These are phyloP conservation scores for Hura crepitans DNA, from an alignment of 441 rosid genomes.

Conservation along the genomic window DNA sequence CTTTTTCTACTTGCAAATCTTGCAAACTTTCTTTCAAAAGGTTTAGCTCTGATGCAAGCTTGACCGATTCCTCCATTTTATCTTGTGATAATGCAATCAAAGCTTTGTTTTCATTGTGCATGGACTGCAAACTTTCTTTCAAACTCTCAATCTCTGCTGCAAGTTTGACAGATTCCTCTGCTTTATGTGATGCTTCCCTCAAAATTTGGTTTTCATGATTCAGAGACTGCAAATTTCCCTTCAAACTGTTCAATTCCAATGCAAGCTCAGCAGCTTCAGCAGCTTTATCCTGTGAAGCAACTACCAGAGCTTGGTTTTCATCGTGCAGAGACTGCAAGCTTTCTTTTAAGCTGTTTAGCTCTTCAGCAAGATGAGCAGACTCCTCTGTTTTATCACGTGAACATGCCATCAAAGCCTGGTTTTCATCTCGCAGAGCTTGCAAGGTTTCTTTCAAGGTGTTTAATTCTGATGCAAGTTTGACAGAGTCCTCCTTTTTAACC, in stretches of 20 bases:
- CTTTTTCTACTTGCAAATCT: slow-evolving; percentile 26
- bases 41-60: slow-evolving; percentile 25
- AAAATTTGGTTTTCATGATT: slow-evolving; percentile 23
- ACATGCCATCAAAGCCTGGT: slow-evolving; percentile 17
- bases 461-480: slow-evolving; percentile 20
- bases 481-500: slow-evolving; percentile 17
- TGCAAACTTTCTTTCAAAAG: slow-evolving; percentile 23
- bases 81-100: slow-evolving; percentile 15
- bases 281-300: slow-evolving; percentile 48
- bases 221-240: slow-evolving; percentile 18
- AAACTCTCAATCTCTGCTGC: slow-evolving; percentile 20
- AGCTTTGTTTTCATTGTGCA: slow-evolving; percentile 26
- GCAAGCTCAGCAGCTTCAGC: slow-evolving; percentile 34
- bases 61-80: slow-evolving; percentile 26
- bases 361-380: slow-evolving; percentile 39
- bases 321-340: slow-evolving; percentile 36
- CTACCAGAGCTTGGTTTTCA: slow-evolving; percentile 50
- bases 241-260: slow-evolving; percentile 18
- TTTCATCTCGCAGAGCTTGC: slow-evolving; percentile 24
- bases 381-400: slow-evolving; percentile 4
- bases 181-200: slow-evolving; percentile 13
- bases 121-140: slow-evolving; percentile 23
- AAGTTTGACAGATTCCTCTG: slow-evolving; percentile 21
- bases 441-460: slow-evolving; percentile 21
- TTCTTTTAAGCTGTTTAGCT: slow-evolving; percentile 45